Percentiles rank a stretch among this genome's conserved stretches.
These are phyloP conservation scores for Penicillium cataractarum DNA, from an alignment of 495 filamentous ascomycete species.

Conservation along the genomic window DNA sequence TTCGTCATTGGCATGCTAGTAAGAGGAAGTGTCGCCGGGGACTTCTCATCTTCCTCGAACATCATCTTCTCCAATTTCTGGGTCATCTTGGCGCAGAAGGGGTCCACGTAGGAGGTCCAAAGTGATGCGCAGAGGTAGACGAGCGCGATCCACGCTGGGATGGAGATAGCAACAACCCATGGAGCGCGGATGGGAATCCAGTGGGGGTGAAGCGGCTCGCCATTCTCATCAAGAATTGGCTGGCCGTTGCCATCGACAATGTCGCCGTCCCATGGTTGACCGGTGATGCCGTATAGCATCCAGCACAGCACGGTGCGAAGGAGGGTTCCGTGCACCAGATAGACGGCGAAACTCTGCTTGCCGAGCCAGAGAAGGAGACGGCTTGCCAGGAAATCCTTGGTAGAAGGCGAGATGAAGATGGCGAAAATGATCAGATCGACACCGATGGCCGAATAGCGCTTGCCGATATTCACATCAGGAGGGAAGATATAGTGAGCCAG, in stretches of 20 bases:
- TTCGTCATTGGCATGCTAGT: constrained; percentile 35
- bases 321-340: constrained; percentile 67
- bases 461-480: constrained; percentile 51
- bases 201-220: constrained; percentile 36
- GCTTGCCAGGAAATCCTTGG: constrained; percentile 59
- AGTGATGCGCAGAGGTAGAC: constrained; percentile 58
- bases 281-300: constrained; percentile 63
- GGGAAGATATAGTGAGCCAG: constrained; percentile 58
- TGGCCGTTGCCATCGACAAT: constrained; percentile 23
- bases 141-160: constrained; percentile 59
- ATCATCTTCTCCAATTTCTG: constrained; percentile 58
- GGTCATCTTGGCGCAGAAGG: constrained; percentile 65
- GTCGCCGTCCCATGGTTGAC: constrained; percentile 49
- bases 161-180: constrained; percentile 50
- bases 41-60: constrained; percentile 57
- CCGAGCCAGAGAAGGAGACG: constrained; percentile 66
- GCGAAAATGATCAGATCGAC: constrained; percentile 61
- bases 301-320: constrained; percentile 64
- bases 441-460: constrained; percentile 59
- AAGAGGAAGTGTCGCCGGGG: constrained; percentile 41
- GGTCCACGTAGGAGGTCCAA: constrained; percentile 69
- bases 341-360: constrained; percentile 69
- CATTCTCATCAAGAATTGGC: constrained; percentile 51
- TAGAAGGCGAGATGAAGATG: constrained; percentile 59
- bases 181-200: constrained; percentile 41